Evolutionary conservation across 306 rosid species (phyloP).

Genomic region (Rosa lucieae): DNA sequence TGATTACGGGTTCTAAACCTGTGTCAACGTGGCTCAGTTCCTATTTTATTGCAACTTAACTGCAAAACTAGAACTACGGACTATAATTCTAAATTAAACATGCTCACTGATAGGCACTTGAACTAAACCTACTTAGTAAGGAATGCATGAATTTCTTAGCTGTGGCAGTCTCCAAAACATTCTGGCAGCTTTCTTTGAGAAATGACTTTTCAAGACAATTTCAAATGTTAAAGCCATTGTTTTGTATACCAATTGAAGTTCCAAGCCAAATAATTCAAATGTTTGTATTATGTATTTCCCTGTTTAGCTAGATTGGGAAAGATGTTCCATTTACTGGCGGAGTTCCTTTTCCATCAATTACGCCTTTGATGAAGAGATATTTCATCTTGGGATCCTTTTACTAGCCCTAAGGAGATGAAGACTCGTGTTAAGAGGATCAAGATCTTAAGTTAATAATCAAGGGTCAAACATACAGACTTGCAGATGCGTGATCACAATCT

Average conservation of each 20-base stretch:
- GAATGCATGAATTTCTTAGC: background rate
- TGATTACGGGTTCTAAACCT: background rate
- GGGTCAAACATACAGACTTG: background rate
- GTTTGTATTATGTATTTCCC: background rate
- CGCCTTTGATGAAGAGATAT: background rate
- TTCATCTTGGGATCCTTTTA: background rate
- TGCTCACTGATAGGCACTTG: background rate
- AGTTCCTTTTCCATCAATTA: background rate
- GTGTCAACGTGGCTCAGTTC: background rate
- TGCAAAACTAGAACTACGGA: background rate
- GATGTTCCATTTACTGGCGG: background rate
- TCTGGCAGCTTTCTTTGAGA: background rate
- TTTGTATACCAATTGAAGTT: background rate
- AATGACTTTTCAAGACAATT: background rate
- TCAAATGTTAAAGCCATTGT: background rate
- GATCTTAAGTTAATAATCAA: background rate
- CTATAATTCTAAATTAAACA: background rate
- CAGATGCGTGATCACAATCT: background rate
- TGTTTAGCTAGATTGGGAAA: background rate
- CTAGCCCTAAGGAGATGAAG: no score
- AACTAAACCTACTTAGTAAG: background rate
- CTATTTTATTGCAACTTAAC: background rate
- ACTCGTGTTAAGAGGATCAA: no score
- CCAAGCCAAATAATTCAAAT: background rate
- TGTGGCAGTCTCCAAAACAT: background rate